These are phyloP conservation scores for Blastocystis sp. DNA, from an alignment of 352 stramenopile species.

Conservation along the genomic window DNA sequence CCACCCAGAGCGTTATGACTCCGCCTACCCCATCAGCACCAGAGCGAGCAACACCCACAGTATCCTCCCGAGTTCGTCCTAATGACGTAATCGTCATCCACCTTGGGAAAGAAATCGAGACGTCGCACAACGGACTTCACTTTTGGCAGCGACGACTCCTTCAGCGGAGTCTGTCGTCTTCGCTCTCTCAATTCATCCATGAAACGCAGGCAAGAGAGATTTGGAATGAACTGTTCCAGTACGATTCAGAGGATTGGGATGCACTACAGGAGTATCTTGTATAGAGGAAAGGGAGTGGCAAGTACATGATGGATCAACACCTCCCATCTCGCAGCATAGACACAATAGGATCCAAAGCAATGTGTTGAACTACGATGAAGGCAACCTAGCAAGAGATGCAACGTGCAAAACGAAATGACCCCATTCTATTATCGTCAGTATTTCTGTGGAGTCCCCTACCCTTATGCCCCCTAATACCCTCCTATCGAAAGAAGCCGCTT, in stretches of 20 bases:
- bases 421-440: background rate
- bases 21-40: background rate
- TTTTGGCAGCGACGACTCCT: background rate
- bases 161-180: background rate
- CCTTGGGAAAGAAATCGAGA: slow-evolving; percentile 57
- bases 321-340: too few relatives aligned
- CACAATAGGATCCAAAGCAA: too few relatives aligned
- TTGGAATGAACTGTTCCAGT: too few relatives aligned
- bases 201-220: background rate
- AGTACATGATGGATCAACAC: too few relatives aligned
- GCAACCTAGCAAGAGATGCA: too few relatives aligned
- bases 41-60: background rate
- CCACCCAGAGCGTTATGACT: background rate
- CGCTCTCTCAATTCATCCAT: slow-evolving; percentile 47
- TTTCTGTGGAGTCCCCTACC: background rate
- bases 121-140: background rate
- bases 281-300: too few relatives aligned
- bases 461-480: background rate
- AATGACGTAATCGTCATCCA: slow-evolving; percentile 58
- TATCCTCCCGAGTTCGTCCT: slow-evolving; percentile 45
- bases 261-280: too few relatives aligned
- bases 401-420: background rate
- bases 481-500: background rate
- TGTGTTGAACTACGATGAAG: too few relatives aligned
- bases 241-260: too few relatives aligned